Percentiles rank a stretch among this genome's conserved stretches.
phyloP scores from a whole-genome alignment of 768 basidiomycete genomes.

The Lactifluus volemus region DNA sequence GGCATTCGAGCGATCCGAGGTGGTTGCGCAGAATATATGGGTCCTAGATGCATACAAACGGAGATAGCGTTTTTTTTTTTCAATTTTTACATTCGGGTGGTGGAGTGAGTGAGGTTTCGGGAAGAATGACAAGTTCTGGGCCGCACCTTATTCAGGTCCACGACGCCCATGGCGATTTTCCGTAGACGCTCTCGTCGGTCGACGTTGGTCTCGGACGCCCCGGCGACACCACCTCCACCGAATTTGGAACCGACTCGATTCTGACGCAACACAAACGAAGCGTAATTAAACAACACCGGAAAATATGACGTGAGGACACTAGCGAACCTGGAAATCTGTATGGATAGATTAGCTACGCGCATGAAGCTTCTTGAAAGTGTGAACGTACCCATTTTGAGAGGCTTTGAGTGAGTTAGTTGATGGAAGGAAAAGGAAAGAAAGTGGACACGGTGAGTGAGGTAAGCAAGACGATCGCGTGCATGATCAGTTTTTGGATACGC shows the following conservation, averaged over 20 bases:
- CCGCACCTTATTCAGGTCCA: slow-evolving; percentile 90
- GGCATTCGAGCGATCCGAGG: slow-evolving; percentile 96
- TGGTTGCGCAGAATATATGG: slow-evolving; percentile 99
- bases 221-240: slow-evolving; percentile 92
- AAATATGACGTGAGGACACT: too few relatives aligned
- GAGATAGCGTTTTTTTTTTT: not conserved
- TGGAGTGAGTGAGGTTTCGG: not conserved
- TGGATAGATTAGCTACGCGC: not conserved
- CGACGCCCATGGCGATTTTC: slow-evolving; percentile 94
- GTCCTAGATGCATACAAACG: slow-evolving; percentile 43
- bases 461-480: slow-evolving; percentile 4
- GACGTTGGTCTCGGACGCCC: slow-evolving; percentile 90
- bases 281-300: not conserved
- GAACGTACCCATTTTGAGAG: slow-evolving; percentile 16
- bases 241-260: slow-evolving; percentile 96
- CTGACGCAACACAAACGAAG: slow-evolving; percentile 30
- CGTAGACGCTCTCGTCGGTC: slow-evolving; percentile 90
- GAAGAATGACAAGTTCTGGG: not conserved
- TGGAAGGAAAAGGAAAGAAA: not conserved
- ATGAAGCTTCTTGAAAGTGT: not conserved
- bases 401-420: not conserved
- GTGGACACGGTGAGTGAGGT: not conserved
- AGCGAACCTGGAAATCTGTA: slow-evolving; percentile 17
- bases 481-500: not conserved
- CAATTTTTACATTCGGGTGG: too few relatives aligned